Base-by-base conservation (phyloP, 805 yeast genomes). In the Phaffomyces thermotolerans region DNA sequence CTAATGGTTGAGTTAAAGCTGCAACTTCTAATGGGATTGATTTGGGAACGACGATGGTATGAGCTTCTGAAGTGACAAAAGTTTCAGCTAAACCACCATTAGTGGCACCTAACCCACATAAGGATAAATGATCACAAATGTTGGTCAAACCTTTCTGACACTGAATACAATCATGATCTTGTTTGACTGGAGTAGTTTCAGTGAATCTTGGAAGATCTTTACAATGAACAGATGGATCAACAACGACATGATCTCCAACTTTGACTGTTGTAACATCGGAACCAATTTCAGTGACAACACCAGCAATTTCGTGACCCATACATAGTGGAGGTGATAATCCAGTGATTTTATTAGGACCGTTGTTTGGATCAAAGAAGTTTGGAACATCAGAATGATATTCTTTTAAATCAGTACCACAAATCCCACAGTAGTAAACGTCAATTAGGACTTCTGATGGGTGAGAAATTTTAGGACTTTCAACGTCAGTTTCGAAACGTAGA, bases 171-270 rank as follows among this genome's bases (percentile, higher is more conserved):
- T 51, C 52, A 23, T 54, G 51, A 24, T 57, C 48, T 7, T 43
- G 49, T 34, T 60, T 51, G 8, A 65, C 59, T 27, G 44, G 50
- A 1, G 68, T 17, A 7, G 38, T 43, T 9, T 64, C 55, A 15
- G 64, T 64, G 60, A 67, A 72, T 36, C 75, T 58, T 36, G 56
- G 49, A 34, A 68, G 61, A 53, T 76, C 81, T 27, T 56, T 57
- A 59, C 85, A 81, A 34, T 77, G 76, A 30, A 78, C 77, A 1
- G 79, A 70, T 7, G 84, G 80, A 52, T 80, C 85, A 22, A 79
- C 73, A 18, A 75, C 80, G 29, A 81, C 86, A 37, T 73, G 72
- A 54, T 78, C 81, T 13, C 84, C 84, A 2, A 63, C 60, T 49
- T 69, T 60, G 24, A 75, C 59, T 14, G 58, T 58, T 0, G 60